Evolutionary conservation across 192 early-diverging fungal species (phyloP).

Genomic region (Backusella psychrophila): DNA sequence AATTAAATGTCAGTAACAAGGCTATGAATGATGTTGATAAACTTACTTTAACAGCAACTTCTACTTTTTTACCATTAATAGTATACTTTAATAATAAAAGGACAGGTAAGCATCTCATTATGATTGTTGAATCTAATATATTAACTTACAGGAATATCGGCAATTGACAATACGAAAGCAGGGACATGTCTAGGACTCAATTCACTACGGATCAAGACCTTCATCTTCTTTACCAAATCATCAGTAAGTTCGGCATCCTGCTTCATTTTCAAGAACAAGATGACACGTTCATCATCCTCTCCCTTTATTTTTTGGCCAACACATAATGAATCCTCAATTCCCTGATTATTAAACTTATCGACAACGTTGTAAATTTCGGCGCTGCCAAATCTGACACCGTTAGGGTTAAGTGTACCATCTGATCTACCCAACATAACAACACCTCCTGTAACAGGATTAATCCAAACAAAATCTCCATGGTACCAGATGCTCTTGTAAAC

Average conservation of each 20-base stretch:
- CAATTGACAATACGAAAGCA: conserved; percentile 73
- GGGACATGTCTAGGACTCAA: conserved; percentile 94
- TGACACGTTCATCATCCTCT: conserved; percentile 85
- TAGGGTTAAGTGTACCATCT: conserved; percentile 92
- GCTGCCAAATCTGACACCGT: conserved; percentile 89
- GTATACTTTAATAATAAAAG: conserved; percentile 62
- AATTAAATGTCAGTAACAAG: conserved; percentile 12
- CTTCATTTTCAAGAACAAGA: conserved; percentile 88
- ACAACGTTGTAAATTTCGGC: conserved; percentile 96
- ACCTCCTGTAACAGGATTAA: conserved; percentile 83
- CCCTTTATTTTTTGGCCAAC: conserved; percentile 81
- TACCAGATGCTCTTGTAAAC: conserved; percentile 88
- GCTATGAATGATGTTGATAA: not conserved
- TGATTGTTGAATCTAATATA: not conserved
- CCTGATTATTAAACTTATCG: conserved; percentile 57
- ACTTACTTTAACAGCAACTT: conserved; percentile 86
- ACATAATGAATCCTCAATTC: conserved; percentile 83
- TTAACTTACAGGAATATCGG: conserved; percentile 75
- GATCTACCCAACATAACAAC: conserved; percentile 93
- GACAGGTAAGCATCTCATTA: not conserved
- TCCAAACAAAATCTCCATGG: conserved; percentile 92
- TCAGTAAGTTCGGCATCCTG: conserved; percentile 49
- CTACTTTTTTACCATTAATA: conserved; percentile 96
- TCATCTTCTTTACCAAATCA: conserved; percentile 69
- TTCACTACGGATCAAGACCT: conserved; percentile 72